These are phyloP conservation scores for Nakaseomyces sp. DNA, from an alignment of 1,139 yeast genomes.

Conservation along the genomic window DNA sequence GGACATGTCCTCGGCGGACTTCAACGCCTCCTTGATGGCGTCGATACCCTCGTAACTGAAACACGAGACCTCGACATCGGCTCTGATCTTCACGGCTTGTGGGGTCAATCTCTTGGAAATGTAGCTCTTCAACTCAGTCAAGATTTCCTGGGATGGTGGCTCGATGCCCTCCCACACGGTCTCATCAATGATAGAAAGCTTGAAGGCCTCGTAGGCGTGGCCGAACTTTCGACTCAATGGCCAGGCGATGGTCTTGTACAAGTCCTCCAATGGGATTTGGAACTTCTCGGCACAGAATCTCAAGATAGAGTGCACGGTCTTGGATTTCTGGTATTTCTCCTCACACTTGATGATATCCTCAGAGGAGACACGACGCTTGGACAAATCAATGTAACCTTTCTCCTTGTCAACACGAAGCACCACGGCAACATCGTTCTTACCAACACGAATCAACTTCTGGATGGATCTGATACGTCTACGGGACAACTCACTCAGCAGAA, in stretches of 20 bases:
- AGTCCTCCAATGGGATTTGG: constrained; percentile 72
- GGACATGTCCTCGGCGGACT: constrained; percentile 76
- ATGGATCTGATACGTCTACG: constrained; percentile 98
- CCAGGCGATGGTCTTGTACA: constrained; percentile 92
- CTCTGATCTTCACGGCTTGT: constrained; percentile 94
- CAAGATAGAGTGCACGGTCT: constrained; percentile 93
- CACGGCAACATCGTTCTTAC: constrained; percentile 96
- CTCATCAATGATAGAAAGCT: constrained; percentile 88
- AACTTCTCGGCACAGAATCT: constrained; percentile 98
- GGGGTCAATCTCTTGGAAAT: constrained; percentile 93
- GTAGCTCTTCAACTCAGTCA: constrained; percentile 74
- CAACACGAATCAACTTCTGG: constrained; percentile 95
- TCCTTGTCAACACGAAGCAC: constrained; percentile 98
- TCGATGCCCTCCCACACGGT: constrained; percentile 73
- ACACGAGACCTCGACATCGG: constrained; percentile 95
- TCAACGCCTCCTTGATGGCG: constrained; percentile 84
- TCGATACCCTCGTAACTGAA: constrained; percentile 96
- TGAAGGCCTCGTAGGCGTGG: constrained; percentile 96
- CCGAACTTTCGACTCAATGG: constrained; percentile 93
- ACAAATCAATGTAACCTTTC: constrained; percentile 94
- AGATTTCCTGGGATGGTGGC: constrained; percentile 56
- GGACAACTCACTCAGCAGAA: constrained; percentile 85
- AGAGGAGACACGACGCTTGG: constrained; percentile 96
- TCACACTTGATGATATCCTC: constrained; percentile 97
- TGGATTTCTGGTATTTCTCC: constrained; percentile 93